Evolutionary conservation across 257 asterid species (phyloP), one percentile per base, ranked within the genome.

Genomic region (Rhazya stricta): DNA sequence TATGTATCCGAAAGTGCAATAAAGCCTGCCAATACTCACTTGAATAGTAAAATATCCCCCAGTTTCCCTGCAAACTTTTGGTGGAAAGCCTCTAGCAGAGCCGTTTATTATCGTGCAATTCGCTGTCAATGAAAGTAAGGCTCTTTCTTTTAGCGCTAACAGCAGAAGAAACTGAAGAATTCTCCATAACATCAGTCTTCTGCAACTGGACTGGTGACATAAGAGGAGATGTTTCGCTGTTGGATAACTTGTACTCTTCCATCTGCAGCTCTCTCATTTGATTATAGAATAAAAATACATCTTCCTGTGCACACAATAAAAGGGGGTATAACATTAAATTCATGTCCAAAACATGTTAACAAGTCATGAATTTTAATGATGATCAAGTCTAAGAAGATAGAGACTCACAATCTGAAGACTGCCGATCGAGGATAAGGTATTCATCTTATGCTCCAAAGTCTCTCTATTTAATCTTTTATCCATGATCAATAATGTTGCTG

Each of bases 401-500:
- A 69, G 18, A 54, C 92, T 91, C 78, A 89, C 94, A 67, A 60
- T 81, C 27, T 80, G 39, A 21, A 84, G 76, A 57, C 76, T 75
- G 58, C 71, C 77, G 48, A 70, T 48, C 41, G 80, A 56, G 62
- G 76, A 67, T 65, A 83, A 79, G n/a, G 70, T 75, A 41, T 76
- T 72, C 51, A 88, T 78, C 79, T 68, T 83, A 53, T 70, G 76
- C 73, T 65, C 81, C 81, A 89, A 61, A 16, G 80, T 78, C 41
- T 85, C 79, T 79, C 73, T 83, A 0, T 79, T 79, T 78, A 86
- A 82, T 23, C 69, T 71, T 69, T 74, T 81, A 83, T 87, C 86
- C 80, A 86, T 3, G 58, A 77, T 85, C 72, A 85, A 34, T 81
- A 90, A 84, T 80, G 91, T 81, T 58, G 94, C 94, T 37, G 96